Percentiles rank a stretch among this genome's conserved stretches.
These are phyloP conservation scores for Sporothrix euskadiensis DNA, from an alignment of 2,329 filamentous ascomycete genomes.

Conservation along the genomic window DNA sequence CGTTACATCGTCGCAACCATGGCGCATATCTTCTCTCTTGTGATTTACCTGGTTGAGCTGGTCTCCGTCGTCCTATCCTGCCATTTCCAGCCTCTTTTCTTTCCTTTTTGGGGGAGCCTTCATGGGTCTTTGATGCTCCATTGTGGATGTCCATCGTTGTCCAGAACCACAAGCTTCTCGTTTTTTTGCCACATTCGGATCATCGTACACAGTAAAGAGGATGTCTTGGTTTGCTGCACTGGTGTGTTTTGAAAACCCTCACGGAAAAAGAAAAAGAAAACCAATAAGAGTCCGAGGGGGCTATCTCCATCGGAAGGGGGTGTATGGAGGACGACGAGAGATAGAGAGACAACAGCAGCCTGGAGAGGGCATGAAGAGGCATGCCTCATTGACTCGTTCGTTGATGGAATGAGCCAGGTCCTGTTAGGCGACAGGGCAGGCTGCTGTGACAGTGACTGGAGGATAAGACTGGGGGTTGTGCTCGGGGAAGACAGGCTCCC, in stretches of 20 bases:
- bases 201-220: neutral
- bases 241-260: neutral
- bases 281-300: neutral
- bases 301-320: no score
- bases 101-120: neutral
- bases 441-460: neutral
- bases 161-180: neutral
- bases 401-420: neutral
- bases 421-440: neutral
- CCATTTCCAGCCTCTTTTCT: neutral
- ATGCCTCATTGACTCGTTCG: neutral
- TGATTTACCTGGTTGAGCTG: neutral
- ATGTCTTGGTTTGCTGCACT: conserved; percentile 8
- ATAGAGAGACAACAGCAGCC: neutral
- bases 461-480: neutral
- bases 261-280: neutral
- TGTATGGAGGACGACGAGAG: neutral
- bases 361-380: neutral
- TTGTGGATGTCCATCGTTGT: neutral
- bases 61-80: neutral
- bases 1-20: conserved; percentile 18
- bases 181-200: neutral
- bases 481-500: conserved; percentile 7
- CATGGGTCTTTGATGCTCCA: neutral
- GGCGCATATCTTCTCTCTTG: neutral